These are phyloP conservation scores for Candida mesenterica DNA, from an alignment of 1,139 yeast genomes.

Conservation along the genomic window DNA sequence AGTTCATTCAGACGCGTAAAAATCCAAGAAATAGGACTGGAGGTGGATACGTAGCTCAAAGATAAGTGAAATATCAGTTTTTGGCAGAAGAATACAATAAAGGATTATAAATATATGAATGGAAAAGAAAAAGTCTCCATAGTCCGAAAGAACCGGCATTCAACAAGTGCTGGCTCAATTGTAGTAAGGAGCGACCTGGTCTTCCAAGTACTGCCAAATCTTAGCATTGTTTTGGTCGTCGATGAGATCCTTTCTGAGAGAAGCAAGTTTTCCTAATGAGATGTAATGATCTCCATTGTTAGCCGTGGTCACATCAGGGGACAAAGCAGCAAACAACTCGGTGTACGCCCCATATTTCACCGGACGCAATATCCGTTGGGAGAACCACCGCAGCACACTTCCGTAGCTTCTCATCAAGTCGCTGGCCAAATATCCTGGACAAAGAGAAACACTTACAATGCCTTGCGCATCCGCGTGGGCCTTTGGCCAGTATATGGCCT, in stretches of 20 bases:
- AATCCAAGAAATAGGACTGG: too few relatives aligned
- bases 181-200: too few relatives aligned
- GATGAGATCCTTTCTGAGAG: slow-evolving; percentile 5
- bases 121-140: too few relatives aligned
- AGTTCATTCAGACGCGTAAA: too few relatives aligned
- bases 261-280: slow-evolving; percentile 4
- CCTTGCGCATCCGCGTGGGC: slow-evolving; percentile 21
- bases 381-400: background rate
- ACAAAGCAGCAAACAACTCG: slow-evolving; percentile 20
- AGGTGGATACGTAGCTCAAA: too few relatives aligned
- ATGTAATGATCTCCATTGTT: slow-evolving; percentile 3
- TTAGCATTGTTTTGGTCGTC: slow-evolving; percentile 1
- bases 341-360: slow-evolving; percentile 20
- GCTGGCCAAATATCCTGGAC: slow-evolving; percentile 47
- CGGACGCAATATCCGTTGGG: background rate
- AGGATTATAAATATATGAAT: too few relatives aligned
- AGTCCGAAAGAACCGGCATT: too few relatives aligned
- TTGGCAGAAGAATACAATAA: too few relatives aligned
- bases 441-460: slow-evolving; percentile 35
- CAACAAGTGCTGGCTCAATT: too few relatives aligned
- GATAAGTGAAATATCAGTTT: too few relatives aligned
- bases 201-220: slow-evolving; percentile 7
- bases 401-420: slow-evolving; percentile 34
- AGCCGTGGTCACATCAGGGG: slow-evolving; percentile 13
- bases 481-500: slow-evolving; percentile 39